Conservation (phyloP, 495 filamentous ascomycete genomes). For the Aspergillus taichungensis region DNA sequence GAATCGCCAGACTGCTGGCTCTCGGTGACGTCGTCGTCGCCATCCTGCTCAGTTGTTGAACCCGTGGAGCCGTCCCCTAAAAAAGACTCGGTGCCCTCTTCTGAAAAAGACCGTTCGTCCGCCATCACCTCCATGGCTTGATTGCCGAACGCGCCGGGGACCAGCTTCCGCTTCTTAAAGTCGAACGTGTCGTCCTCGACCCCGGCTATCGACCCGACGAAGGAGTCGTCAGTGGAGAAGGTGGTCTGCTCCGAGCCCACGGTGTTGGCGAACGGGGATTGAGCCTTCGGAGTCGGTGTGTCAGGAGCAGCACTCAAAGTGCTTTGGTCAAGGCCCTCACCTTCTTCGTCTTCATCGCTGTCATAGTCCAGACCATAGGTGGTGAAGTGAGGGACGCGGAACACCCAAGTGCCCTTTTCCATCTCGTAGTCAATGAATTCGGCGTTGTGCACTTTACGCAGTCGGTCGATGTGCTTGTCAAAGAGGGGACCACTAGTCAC, state of each 20-base stretch:
- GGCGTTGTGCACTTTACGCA: constrained; percentile 69
- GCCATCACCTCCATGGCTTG: constrained; percentile 46
- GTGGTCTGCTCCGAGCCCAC: constrained; percentile 37
- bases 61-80: constrained; percentile 81
- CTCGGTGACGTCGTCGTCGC: constrained; percentile 53
- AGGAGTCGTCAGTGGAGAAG: constrained; percentile 43
- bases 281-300: constrained; percentile 46
- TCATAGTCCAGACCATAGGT: constrained; percentile 91
- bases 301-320: constrained; percentile 51
- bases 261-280: constrained; percentile 26
- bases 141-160: constrained; percentile 73
- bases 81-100: constrained; percentile 61
- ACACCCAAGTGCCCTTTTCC: constrained; percentile 78
- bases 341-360: constrained; percentile 60
- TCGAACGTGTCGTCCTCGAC: constrained; percentile 74
- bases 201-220: constrained; percentile 39
- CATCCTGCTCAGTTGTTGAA: constrained; percentile 58
- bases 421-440: constrained; percentile 69
- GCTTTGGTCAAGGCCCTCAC: constrained; percentile 45
- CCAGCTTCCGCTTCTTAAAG: constrained; percentile 60
- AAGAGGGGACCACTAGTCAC: constrained; percentile 50
- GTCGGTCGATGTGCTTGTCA: constrained; percentile 72
- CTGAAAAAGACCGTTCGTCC: constrained; percentile 30
- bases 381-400: constrained; percentile 88
- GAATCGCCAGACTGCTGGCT: constrained; percentile 50